Evolutionary conservation across 257 asterid species (phyloP), one percentile per base, ranked within the genome.

Genomic region (Nicotiana attenuata): DNA sequence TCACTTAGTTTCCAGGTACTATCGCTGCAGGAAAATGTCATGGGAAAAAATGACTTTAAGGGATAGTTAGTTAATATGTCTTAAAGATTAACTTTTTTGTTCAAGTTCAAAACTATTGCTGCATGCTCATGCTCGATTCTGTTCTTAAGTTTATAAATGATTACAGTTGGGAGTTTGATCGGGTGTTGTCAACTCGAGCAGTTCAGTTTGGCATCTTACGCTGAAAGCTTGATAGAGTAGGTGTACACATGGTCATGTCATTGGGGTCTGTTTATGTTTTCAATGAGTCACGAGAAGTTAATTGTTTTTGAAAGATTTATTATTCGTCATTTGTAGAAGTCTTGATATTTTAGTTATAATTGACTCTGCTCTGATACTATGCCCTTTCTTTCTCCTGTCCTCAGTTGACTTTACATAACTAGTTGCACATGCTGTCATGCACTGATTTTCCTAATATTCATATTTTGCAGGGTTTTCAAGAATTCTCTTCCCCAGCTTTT

Each of bases 381-480:
- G 41, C 16, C 35, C 41, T 73, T 24, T n/a, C 22, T 24, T 73
- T 50, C 41, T 47, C 59, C 0, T 24, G 79, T 24, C 63, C 59
- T 78, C 38, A 35, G 61, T 15, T 78, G 61, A 19, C 35, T 60
- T 31, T 60, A 52, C 55, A 5, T 82, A 10, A 17, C 60, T 73
- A 31, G 64, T 80, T 77, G 3, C 11, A 7, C 59, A 22, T 79
- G 22, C 52, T 52, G 26, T 85, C 67, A 47, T 81, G 59, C 83
- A 60, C 81, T 55, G 78, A 41, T 65, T 47, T 75, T 24, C 79
- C 52, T 75, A 50, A 24, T 75, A 75, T 24, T 75, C 38, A 75
- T 47, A 24, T 50, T 73, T 83, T 87, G 82, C 93, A 94, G 99
- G 99, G 96, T 92, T 84, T 96, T 94, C 90, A 92, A 90, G 86